Base-by-base conservation (phyloP, 257 asterid genomes). In the Vinca minor region DNA sequence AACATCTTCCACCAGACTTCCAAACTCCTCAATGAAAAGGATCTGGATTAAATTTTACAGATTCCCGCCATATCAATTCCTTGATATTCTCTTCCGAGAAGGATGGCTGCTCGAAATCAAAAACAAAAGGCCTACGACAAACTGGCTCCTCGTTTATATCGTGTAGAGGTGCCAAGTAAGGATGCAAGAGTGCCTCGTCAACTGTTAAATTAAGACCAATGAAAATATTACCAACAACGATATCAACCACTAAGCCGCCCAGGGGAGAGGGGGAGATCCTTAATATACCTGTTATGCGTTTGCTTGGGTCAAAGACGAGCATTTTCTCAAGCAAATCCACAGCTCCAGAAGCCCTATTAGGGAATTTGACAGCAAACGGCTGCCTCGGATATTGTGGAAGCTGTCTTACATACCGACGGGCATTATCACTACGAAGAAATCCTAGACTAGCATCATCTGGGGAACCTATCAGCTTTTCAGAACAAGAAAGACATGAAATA, bases 11-110 rank as follows among this genome's bases (percentile, higher is more conserved):
- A 66, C 73, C 75, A 73, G 71, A 68, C 62, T 77, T 65, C 69
- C 73, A 57, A 74, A 39, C 61, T 59, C 69, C 86, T 88, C 82
- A 91, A 69, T 79, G 87, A 71, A 77, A 61, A 26, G 94, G 94
- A 68, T 88, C 95, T 0, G 95, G 98, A 79, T 88, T 88, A 81
- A 88, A 89, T 53, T n/a, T n/a, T n/a, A n/a, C n/a, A n/a, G n/a
- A n/a, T n/a, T n/a, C n/a, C n/a, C n/a, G n/a, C n/a, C n/a, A 91
- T 66, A 91, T 87, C 78, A 91, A 95, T 71, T 91, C 98, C 79
- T 91, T 91, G 81, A 91, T 86, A 64, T 88, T 85, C 67, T 91
- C 96, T 69, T 91, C 96, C 4, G 95, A 86, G 63, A 82, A 82
- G 2, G 95, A 77, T 2, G 94, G 98, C 85, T 83, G 95, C 89